Evolutionary conservation across 2,329 filamentous ascomycete species (phyloP).

Genomic region (Exophiala oligosperma): DNA sequence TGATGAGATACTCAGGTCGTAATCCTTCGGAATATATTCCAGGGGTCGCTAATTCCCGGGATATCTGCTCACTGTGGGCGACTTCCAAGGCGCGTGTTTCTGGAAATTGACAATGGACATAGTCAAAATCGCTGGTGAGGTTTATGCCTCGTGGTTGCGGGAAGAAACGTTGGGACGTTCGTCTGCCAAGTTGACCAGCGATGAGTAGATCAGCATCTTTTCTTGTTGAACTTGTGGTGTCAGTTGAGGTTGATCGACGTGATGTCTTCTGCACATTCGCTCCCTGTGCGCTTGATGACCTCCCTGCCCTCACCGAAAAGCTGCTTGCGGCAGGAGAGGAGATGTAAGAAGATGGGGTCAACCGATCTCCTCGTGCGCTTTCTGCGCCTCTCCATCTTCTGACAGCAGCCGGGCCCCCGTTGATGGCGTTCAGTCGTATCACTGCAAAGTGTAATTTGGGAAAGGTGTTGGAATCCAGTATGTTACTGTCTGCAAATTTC

Average conservation of each 20-base stretch:
- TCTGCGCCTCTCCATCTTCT: constrained; percentile 12
- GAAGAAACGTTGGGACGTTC: constrained; percentile 3
- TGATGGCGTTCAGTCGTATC: constrained; percentile 21
- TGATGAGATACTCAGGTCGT: constrained; percentile 18
- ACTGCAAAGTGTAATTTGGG: constrained; percentile 22
- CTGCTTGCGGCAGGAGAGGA: not conserved
- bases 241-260: not conserved
- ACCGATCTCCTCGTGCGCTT: constrained; percentile 1
- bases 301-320: not conserved
- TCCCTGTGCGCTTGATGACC: not conserved
- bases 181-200: not conserved
- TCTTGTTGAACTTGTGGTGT: not conserved
- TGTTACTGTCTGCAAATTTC: constrained; percentile 12
- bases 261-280: not conserved
- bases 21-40: constrained; percentile 22
- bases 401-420: constrained; percentile 11
- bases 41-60: constrained; percentile 18
- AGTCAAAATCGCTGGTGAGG: constrained; percentile 21
- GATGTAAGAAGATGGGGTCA: not conserved
- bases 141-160: constrained; percentile 17
- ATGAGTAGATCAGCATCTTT: not conserved
- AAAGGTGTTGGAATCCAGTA: constrained; percentile 15
- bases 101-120: constrained; percentile 24
- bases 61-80: constrained; percentile 22
- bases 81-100: constrained; percentile 26